Conservation (phyloP, 2,329 filamentous ascomycete genomes). For the Botrytis sinoallii region DNA sequence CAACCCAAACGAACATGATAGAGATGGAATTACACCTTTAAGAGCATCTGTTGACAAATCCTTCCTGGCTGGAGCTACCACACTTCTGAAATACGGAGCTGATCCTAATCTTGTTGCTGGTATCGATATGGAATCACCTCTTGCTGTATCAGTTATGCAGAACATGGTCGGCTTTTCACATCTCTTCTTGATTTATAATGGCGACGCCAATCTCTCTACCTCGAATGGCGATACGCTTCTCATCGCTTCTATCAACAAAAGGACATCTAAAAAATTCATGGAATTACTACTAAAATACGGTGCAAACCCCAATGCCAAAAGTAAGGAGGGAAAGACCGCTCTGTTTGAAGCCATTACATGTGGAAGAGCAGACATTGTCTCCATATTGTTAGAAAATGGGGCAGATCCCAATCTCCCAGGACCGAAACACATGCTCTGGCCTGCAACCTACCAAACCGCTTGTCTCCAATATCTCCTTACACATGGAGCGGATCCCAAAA, state of each 20-base stretch:
- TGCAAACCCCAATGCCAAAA: conserved; percentile 57
- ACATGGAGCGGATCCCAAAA: conserved; percentile 58
- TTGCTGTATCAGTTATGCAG: conserved; percentile 49
- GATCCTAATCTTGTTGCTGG: conserved; percentile 53
- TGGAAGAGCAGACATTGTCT: conserved; percentile 55
- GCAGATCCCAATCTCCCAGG: conserved; percentile 67
- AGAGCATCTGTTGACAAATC: conserved; percentile 50
- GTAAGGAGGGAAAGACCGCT: conserved; percentile 58
- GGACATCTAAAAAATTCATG: conserved; percentile 51
- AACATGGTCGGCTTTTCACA: conserved; percentile 57
- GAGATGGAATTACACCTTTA: conserved; percentile 50
- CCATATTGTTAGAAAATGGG: conserved; percentile 52
- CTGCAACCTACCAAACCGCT: conserved; percentile 55
- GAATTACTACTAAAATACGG: conserved; percentile 60
- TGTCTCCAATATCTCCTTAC: conserved; percentile 57
- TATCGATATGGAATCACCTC: conserved; percentile 52
- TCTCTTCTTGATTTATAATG: conserved; percentile 60
- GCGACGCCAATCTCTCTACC: conserved; percentile 52
- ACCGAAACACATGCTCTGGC: conserved; percentile 68
- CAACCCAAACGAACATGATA: conserved; percentile 52
- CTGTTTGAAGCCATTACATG: conserved; percentile 60
- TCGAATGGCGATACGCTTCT: conserved; percentile 59
- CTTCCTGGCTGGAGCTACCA: conserved; percentile 54
- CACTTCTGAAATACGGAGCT: conserved; percentile 63
- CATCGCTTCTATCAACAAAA: conserved; percentile 58